A percentile compares a stretch with the other conserved stretches of the same genome.
Conservation (phyloP, 129 eudicot species). For the Kitagawia praeruptora region DNA sequence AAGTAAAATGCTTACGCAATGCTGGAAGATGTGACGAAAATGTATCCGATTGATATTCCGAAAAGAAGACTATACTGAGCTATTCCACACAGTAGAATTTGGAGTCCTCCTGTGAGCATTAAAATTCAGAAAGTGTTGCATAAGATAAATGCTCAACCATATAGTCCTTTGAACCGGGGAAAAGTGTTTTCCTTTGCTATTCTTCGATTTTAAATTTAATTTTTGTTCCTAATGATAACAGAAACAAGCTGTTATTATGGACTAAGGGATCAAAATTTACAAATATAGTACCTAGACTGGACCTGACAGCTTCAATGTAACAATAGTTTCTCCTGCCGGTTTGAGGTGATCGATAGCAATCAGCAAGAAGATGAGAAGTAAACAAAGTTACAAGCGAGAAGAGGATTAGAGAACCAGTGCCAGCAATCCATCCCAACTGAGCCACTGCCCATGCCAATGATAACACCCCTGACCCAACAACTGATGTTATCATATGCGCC, state of each 20-base stretch:
- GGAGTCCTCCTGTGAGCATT: neutral
- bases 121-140: no score
- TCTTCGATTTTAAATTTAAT: no score
- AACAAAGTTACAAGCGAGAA: constrained; percentile 69
- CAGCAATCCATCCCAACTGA: constrained; percentile 80
- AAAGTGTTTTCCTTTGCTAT: no score
- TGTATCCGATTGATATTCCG: neutral
- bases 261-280: neutral
- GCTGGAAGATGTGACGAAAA: neutral
- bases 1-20: neutral
- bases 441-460: constrained; percentile 90
- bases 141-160: neutral
- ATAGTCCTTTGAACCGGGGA: no score
- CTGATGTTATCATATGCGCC: constrained; percentile 83
- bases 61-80: neutral
- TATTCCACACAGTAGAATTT: neutral
- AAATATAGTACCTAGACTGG: neutral
- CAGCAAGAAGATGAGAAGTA: constrained; percentile 68
- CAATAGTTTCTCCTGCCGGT: constrained; percentile 61
- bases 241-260: neutral
- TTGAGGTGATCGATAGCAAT: constrained; percentile 57
- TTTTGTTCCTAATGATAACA: neutral
- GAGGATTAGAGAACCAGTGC: constrained; percentile 53
- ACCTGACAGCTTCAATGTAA: neutral
- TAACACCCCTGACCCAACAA: constrained; percentile 81